These are phyloP conservation scores for Avena atlantica DNA, from an alignment of 176 grass and related monocot species.

Conservation along the genomic window DNA sequence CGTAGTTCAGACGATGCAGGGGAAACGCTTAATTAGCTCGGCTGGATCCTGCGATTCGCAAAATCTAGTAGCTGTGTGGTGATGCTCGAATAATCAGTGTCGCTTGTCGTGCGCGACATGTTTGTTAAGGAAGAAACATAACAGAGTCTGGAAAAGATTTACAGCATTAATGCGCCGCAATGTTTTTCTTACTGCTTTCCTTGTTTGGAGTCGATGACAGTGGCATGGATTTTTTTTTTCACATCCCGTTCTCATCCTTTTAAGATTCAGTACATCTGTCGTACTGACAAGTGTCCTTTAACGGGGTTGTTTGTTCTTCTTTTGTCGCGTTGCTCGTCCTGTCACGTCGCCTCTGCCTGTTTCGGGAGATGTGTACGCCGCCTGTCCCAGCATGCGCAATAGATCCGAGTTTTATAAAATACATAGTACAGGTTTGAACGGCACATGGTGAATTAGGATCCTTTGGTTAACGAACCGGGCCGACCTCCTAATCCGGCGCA, in stretches of 20 bases:
- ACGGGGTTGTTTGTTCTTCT: background rate
- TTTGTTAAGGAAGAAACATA: constrained; percentile 21
- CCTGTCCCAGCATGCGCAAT: background rate
- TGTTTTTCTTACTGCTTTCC: background rate
- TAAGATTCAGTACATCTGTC: background rate
- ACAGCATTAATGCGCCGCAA: background rate
- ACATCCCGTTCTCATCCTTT: background rate
- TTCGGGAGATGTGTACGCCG: background rate
- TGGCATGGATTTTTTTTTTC: background rate
- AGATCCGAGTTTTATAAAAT: background rate
- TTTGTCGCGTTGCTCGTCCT: background rate
- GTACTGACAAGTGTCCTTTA: background rate
- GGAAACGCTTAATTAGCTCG: background rate
- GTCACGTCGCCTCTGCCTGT: background rate
- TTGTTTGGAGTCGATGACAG: background rate
- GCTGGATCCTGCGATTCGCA: constrained; percentile 26
- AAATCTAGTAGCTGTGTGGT: background rate
- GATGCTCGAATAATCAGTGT: constrained; percentile 16
- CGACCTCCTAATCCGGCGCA: background rate
- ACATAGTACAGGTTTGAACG: background rate
- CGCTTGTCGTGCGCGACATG: background rate
- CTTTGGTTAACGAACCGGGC: background rate
- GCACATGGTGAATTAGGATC: background rate
- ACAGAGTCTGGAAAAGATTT: constrained; percentile 5
- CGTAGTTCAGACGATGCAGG: background rate